phyloP scores from a whole-genome alignment of 2,329 filamentous ascomycete species.

The Didymosphaeria variabile region DNA sequence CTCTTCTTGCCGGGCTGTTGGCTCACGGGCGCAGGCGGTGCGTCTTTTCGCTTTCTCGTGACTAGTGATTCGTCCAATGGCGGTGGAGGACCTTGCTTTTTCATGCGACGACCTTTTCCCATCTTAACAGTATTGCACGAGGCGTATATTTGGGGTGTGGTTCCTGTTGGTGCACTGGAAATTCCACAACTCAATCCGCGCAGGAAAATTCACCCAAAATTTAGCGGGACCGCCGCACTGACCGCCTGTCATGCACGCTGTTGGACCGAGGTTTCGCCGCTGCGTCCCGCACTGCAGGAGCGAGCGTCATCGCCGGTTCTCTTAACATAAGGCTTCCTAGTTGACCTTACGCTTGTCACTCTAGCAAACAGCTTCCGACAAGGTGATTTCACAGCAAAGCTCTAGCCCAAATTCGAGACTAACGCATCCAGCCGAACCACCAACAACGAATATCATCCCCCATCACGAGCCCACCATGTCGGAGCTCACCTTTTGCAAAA shows the following conservation, averaged over 20 bases:
- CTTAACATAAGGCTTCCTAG: not conserved
- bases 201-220: constrained; percentile 15
- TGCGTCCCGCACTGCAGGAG: not conserved
- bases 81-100: constrained; percentile 90
- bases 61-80: constrained; percentile 79
- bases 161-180: constrained; percentile 11
- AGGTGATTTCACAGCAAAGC: not conserved
- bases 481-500: constrained; percentile 85
- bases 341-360: not conserved
- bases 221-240: constrained; percentile 10
- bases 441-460: not conserved
- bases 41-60: constrained; percentile 87
- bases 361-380: not conserved
- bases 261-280: constrained; percentile 6
- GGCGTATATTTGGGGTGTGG: not conserved
- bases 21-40: constrained; percentile 61
- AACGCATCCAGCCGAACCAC: constrained; percentile 1
- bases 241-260: not conserved
- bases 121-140: constrained; percentile 58
- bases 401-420: not conserved
- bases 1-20: constrained; percentile 70
- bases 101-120: constrained; percentile 91
- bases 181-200: not conserved
- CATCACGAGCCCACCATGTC: constrained; percentile 39
- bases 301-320: constrained; percentile 6